phyloP scores from a whole-genome alignment of 1,284 basidiomycete species.

The Cryptococcus sp. region DNA sequence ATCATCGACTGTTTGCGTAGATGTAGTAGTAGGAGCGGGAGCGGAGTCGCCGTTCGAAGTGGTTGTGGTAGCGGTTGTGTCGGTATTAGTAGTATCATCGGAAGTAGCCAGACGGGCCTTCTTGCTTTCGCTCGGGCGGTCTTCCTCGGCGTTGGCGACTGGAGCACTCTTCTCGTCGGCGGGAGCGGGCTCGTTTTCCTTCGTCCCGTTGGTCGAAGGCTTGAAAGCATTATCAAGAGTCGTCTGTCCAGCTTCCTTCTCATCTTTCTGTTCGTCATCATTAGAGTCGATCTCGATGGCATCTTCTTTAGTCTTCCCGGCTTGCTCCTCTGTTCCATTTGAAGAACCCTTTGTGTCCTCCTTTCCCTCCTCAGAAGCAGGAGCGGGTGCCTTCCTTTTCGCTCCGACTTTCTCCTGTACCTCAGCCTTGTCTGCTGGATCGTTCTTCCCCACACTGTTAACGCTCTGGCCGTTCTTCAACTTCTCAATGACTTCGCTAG shows the following conservation, averaged over 20 bases:
- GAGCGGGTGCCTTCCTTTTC: conserved; percentile 1
- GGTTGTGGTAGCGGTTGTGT: neutral
- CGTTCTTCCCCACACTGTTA: neutral
- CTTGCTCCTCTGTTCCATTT: conserved; percentile 1
- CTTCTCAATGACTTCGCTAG: conserved; percentile 35
- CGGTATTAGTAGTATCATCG: neutral
- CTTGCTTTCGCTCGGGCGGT: neutral
- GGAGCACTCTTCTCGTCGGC: conserved; percentile 1
- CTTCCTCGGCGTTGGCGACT: neutral
- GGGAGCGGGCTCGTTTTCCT: conserved; percentile 2
- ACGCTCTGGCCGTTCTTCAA: conserved; percentile 29
- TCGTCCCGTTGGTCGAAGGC: neutral
- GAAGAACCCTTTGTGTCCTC: neutral
- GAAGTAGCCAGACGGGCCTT: neutral
- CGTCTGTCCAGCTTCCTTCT: conserved; percentile 12
- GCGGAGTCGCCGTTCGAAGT: neutral
- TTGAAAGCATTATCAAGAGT: conserved; percentile 13
- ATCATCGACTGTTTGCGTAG: conserved; percentile 7
- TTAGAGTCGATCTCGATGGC: conserved; percentile 1
- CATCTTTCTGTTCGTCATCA: conserved; percentile 8
- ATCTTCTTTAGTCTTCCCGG: neutral
- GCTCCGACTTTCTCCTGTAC: conserved; percentile 8
- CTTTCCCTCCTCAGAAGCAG: neutral
- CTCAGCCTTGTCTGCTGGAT: conserved; percentile 9
- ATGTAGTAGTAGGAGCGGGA: neutral